Conservation (phyloP, 805 yeast genomes). For the Danielia oregonensis region DNA sequence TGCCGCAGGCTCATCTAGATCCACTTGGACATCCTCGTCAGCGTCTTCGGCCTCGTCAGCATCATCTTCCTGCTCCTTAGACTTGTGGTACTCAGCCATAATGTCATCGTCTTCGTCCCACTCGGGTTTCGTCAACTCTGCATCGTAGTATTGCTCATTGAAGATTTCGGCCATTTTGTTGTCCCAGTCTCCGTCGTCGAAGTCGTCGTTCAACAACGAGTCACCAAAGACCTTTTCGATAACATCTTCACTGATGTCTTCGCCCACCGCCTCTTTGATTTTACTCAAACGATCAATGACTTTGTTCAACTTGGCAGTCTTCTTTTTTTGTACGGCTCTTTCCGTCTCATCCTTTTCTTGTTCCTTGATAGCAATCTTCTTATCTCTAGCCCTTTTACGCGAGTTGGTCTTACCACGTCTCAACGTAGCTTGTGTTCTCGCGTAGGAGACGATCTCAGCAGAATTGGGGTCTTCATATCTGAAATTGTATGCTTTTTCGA, state of each 20-base stretch:
- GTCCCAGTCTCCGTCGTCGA: conserved; percentile 91
- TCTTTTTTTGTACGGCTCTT: conserved; percentile 63
- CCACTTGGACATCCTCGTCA: conserved; percentile 11
- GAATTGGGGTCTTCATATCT: conserved; percentile 90
- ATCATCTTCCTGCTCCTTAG: conserved; percentile 14
- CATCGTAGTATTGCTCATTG: conserved; percentile 75
- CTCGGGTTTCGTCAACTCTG: conserved; percentile 49
- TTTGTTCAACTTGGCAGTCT: conserved; percentile 70
- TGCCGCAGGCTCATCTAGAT: conserved; percentile 23
- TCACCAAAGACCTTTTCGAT: conserved; percentile 68
- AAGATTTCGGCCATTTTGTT: conserved; percentile 77
- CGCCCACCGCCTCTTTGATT: conserved; percentile 67
- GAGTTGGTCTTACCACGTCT: conserved; percentile 73
- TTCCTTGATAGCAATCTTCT: conserved; percentile 51
- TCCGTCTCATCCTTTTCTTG: conserved; percentile 54
- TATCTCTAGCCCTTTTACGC: conserved; percentile 80
- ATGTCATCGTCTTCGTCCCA: conserved; percentile 49
- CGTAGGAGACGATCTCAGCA: conserved; percentile 89
- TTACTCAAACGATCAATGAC: conserved; percentile 67
- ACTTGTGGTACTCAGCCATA: conserved; percentile 33
- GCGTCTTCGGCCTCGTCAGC: conserved; percentile 3
- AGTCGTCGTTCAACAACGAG: conserved; percentile 78
- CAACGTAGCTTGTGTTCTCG: conserved; percentile 89
- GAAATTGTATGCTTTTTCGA: conserved; percentile 91
- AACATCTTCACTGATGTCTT: conserved; percentile 53